Evolutionary conservation across 179 eudicot genomes (phyloP).

Genomic region (Beta lomatogona): DNA sequence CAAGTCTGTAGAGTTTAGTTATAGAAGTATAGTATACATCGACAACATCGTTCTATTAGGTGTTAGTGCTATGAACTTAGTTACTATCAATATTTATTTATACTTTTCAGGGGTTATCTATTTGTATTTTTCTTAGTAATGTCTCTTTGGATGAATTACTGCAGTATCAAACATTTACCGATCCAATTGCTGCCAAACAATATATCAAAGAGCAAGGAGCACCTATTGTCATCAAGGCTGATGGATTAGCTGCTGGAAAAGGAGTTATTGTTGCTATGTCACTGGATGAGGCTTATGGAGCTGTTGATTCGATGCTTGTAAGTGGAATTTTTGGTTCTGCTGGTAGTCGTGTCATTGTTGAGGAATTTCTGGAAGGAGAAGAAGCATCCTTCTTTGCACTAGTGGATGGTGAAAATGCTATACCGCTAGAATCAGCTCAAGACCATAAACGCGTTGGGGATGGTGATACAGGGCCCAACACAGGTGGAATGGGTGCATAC

Average conservation of each 20-base stretch:
- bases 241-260: conserved; percentile 96
- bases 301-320: conserved; percentile 91
- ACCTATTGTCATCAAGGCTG: conserved; percentile 90
- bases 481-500: conserved; percentile 99
- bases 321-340: conserved; percentile 73
- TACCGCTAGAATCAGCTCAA: conserved; percentile 93
- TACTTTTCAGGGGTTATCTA: neutral
- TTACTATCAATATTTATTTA: neutral
- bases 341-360: conserved; percentile 75
- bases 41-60: no score
- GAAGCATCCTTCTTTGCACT: conserved; percentile 94
- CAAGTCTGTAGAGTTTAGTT: neutral
- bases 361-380: conserved; percentile 91
- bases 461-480: conserved; percentile 92
- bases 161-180: conserved; percentile 88
- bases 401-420: conserved; percentile 89
- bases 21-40: neutral
- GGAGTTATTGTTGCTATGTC: conserved; percentile 92
- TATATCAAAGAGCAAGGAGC: conserved; percentile 83
- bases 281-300: conserved; percentile 73
- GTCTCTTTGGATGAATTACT: conserved; percentile 24
- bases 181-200: conserved; percentile 73
- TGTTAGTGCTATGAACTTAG: no score
- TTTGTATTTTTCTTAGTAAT: conserved; percentile 12
- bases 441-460: conserved; percentile 97